phyloP scores from a whole-genome alignment of 371 early-diverging fungal species.

The Mortierella sp. region DNA sequence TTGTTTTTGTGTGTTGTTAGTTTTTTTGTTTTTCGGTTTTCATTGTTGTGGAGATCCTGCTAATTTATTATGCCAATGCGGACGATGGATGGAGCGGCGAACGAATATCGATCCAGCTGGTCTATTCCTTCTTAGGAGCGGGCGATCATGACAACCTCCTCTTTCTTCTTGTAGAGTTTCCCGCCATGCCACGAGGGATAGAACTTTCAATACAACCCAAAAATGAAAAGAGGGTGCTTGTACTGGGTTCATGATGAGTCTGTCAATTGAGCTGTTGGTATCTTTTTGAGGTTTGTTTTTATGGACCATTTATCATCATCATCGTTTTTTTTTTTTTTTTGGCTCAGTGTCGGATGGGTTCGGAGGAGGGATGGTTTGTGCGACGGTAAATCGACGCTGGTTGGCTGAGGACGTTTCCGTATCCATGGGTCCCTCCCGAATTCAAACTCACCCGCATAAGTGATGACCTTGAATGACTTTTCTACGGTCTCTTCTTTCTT shows the following conservation, averaged over 20 bases:
- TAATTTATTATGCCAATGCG: neutral
- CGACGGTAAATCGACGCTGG: constrained; percentile 22
- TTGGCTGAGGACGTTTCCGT: constrained; percentile 24
- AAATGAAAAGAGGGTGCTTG: neutral
- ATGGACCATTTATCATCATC: neutral
- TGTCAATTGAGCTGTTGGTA: neutral
- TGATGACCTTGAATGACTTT: neutral
- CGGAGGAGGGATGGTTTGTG: constrained; percentile 36
- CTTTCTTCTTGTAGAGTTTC: neutral
- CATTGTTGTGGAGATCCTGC: neutral
- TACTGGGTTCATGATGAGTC: neutral
- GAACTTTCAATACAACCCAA: neutral
- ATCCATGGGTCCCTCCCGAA: constrained; percentile 11
- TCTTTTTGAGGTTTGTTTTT: neutral
- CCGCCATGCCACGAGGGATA: neutral
- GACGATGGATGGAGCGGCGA: neutral
- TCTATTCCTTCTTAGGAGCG: neutral
- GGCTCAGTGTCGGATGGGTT: constrained; percentile 19
- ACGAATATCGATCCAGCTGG: neutral
- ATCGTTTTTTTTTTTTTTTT: neutral
- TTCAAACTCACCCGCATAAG: constrained; percentile 16
- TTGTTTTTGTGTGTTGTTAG: neutral
- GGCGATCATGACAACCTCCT: neutral
- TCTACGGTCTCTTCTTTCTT: neutral
- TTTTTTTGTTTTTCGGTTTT: neutral